Conservation (phyloP, 1,284 basidiomycete species). For the Exobasidium rhododendri region DNA sequence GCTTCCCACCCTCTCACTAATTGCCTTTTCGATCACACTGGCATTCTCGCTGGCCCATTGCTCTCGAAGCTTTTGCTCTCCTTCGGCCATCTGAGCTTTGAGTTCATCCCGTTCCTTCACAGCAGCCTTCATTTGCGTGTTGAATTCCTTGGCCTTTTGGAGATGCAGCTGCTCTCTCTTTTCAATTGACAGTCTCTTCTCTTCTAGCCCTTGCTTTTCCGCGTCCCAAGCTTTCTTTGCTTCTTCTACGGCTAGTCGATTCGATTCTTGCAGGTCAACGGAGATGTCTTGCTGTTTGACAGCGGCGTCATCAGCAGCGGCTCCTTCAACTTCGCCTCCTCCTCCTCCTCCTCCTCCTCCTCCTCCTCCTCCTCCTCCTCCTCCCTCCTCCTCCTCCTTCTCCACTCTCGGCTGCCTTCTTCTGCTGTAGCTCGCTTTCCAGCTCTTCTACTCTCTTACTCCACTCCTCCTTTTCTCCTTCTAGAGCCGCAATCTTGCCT, state of each 20-base stretch:
- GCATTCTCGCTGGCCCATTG: slow-evolving; percentile 35
- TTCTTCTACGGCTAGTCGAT: slow-evolving; percentile 33
- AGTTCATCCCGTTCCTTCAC: slow-evolving; percentile 31
- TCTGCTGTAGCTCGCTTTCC: slow-evolving; percentile 15
- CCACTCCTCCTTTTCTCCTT: neutral
- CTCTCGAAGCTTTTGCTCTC: slow-evolving; percentile 22
- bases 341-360: neutral
- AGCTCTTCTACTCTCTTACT: neutral
- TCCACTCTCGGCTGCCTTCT: slow-evolving; percentile 21
- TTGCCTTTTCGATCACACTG: slow-evolving; percentile 37
- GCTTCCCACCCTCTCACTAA: slow-evolving; percentile 24
- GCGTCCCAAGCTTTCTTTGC: slow-evolving; percentile 38
- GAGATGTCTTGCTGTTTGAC: no score
- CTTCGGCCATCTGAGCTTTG: slow-evolving; percentile 18
- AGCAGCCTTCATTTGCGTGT: slow-evolving; percentile 15
- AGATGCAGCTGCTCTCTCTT: slow-evolving; percentile 34
- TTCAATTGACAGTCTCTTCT: slow-evolving; percentile 21
- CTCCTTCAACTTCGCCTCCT: slow-evolving; percentile 23
- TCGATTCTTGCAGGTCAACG: no score
- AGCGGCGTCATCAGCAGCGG: slow-evolving; percentile 13
- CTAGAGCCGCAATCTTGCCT: slow-evolving; percentile 22
- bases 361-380: no score
- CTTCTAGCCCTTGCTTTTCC: slow-evolving; percentile 29
- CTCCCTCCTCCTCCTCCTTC: slow-evolving; percentile 12
- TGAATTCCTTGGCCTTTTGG: slow-evolving; percentile 32